phyloP scores from a whole-genome alignment of 768 basidiomycete genomes.

The Pleurotus ostreatus region DNA sequence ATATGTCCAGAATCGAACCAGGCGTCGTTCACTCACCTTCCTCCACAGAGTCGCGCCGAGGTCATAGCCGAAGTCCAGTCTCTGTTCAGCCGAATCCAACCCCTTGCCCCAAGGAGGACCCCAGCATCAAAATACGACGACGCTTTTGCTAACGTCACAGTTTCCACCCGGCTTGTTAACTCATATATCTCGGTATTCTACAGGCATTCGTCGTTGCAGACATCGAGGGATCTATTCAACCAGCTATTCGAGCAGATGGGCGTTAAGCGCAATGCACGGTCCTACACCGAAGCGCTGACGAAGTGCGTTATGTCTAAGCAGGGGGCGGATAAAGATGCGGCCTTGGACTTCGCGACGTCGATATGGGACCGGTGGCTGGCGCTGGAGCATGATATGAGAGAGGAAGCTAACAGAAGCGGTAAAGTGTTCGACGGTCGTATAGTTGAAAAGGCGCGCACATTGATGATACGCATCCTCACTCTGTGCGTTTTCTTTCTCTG shows the following conservation, averaged over 20 bases:
- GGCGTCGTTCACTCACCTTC: conserved; percentile 45
- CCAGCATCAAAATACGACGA: conserved; percentile 11
- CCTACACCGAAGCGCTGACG: conserved; percentile 66
- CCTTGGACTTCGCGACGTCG: conserved; percentile 49
- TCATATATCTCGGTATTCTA: conserved; percentile 81
- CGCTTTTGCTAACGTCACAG: conserved; percentile 53
- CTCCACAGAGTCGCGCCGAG: conserved; percentile 71
- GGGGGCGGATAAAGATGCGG: conserved; percentile 42
- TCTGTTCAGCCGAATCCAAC: conserved; percentile 61
- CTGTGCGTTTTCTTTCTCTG: conserved; percentile 39
- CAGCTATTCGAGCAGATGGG: conserved; percentile 39
- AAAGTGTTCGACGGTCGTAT: conserved; percentile 37
- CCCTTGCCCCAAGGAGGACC: conserved; percentile 13
- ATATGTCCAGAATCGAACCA: conserved; percentile 14
- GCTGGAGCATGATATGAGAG: conserved; percentile 36
- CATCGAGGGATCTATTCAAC: conserved; percentile 45
- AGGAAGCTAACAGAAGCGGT: conserved; percentile 12
- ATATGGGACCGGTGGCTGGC: conserved; percentile 65
- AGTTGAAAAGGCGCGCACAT: conserved; percentile 66
- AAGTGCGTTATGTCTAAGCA: conserved; percentile 46
- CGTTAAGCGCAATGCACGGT: conserved; percentile 45
- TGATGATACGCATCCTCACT: conserved; percentile 62
- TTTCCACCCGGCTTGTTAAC: conserved; percentile 65
- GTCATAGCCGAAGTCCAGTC: conserved; percentile 63
- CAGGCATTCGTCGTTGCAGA: conserved; percentile 44